Evolutionary conservation across 2,329 filamentous ascomycete species (phyloP), one percentile per base, ranked within the genome.

Genomic region (Bipolaris sorokiniana): DNA sequence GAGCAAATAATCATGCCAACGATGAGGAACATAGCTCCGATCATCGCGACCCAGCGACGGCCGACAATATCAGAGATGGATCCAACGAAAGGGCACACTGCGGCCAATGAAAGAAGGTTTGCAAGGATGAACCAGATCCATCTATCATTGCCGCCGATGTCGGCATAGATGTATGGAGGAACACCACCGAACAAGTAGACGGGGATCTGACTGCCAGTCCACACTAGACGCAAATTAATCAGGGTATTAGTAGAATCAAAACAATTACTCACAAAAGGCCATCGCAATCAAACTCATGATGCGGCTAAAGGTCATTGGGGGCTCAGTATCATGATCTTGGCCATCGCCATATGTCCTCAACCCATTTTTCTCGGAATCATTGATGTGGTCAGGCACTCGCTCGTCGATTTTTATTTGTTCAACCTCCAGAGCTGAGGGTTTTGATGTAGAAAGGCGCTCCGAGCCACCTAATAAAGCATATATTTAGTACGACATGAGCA

Each of bases 71-170:
- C 69, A 13, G 71, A 72, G 5, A 74, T 59, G 28, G 70, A 66
- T 11, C 88, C 88, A 1, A 90, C 88, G 66, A 90, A 87, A 7
- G 84, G 84, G 52, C 83, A 85, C 3, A 86, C 75, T 6, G 81
- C 82, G 4, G 83, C 84, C 18, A 83, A 78, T 2, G 83, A 79
- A 11, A 86, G 78, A 3, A 86, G 74, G 61, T 86, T 83, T 15
- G 74, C 77, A 6, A 80, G 68, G n/a, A 76, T 61, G 40, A 73
- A 66, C 86, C 85, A 87, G 44, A 85, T 80, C 83, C 84, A 87
- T 54, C 82, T 77, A 67, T 86, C 83, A 6, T 80, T 74, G 49
- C 86, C 86, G 20, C 86, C 86, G 58, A 89, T 83, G 31, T 86
- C 83, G 37, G 72, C 69, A 70, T 88, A 88, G 51, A 88, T 84